Conservation (phyloP, 1,139 yeast species). For the Yamadazyma spencermartinsiae region DNA sequence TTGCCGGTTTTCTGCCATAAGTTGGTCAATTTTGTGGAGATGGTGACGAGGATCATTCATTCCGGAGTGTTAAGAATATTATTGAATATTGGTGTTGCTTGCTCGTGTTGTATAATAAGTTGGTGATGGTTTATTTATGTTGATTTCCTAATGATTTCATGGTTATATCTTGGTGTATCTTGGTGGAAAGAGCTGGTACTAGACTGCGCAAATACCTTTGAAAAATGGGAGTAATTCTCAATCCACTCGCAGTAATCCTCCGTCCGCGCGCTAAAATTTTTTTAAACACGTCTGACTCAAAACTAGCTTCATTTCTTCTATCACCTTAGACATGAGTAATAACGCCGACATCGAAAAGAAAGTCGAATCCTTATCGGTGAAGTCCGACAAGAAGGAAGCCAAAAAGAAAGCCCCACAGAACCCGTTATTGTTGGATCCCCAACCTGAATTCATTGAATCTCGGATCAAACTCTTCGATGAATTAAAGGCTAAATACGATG, state of each 20-base stretch:
- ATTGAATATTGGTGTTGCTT: too few species aligned
- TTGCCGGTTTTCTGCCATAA: slow-evolving; percentile 6
- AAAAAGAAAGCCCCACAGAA: slow-evolving; percentile 31
- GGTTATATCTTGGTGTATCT: too few species aligned
- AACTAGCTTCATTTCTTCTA: background rate
- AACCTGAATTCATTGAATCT: slow-evolving; percentile 78
- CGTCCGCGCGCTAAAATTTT: background rate
- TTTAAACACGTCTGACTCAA: slow-evolving; percentile 4
- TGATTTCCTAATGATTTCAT: too few species aligned
- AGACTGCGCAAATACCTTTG: too few species aligned
- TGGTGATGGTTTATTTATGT: too few species aligned
- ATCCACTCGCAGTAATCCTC: background rate
- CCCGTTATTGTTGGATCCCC: slow-evolving; percentile 63
- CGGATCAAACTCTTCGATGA: slow-evolving; percentile 80
- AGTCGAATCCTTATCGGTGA: slow-evolving; percentile 36
- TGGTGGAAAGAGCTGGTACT: too few species aligned
- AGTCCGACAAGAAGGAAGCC: slow-evolving; percentile 10
- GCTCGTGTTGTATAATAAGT: too few species aligned
- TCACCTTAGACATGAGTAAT: background rate
- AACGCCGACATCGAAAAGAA: slow-evolving; percentile 16
- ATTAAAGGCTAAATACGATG: slow-evolving; percentile 77
- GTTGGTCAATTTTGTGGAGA: background rate
- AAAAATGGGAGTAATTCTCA: background rate
- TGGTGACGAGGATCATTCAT: background rate
- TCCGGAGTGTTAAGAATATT: too few species aligned